phyloP scores from a whole-genome alignment of 2,329 filamentous ascomycete species.

The Leptodontidium sp. region DNA sequence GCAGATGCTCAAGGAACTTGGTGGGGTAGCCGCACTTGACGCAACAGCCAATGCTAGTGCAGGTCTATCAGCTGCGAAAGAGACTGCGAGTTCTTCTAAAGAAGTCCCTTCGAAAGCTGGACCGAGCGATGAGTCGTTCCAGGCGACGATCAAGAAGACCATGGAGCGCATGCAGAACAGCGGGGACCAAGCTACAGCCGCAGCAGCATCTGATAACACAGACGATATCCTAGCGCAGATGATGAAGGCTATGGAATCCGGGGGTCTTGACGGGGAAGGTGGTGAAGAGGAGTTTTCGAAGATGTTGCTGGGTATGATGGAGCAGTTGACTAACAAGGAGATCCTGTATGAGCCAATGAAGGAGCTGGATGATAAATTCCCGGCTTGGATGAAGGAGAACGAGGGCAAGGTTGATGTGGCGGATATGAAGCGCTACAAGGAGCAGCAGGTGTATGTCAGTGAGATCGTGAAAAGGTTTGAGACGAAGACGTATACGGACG shows the following conservation, averaged over 20 bases:
- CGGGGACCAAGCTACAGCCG: conserved; percentile 82
- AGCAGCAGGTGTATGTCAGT: conserved; percentile 79
- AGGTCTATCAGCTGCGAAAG: conserved; percentile 29
- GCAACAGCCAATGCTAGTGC: conserved; percentile 41
- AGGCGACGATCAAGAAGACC: conserved; percentile 89
- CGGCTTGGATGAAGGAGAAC: conserved; percentile 86
- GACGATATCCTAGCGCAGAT: conserved; percentile 92
- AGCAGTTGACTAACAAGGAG: conserved; percentile 97
- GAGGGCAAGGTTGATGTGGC: conserved; percentile 68
- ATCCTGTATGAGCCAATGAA: conserved; percentile 99
- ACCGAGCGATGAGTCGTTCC: conserved; percentile 72
- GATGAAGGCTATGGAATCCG: conserved; percentile 84
- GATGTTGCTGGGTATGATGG: conserved; percentile 98
- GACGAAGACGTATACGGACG: conserved; percentile 80
- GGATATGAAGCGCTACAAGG: conserved; percentile 81
- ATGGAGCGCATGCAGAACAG: conserved; percentile 97
- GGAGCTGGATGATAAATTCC: conserved; percentile 92
- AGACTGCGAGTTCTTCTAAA: conserved; percentile 26
- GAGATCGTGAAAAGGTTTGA: conserved; percentile 94
- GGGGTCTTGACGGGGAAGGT: conserved; percentile 62
- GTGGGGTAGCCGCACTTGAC: conserved; percentile 56
- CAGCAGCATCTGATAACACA: conserved; percentile 70
- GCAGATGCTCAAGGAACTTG: conserved; percentile 77
- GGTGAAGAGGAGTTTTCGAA: conserved; percentile 90
- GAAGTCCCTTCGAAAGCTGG: conserved; percentile 17